Base-by-base conservation (phyloP, 1,139 yeast genomes). In the Chernovozyma aurita region DNA sequence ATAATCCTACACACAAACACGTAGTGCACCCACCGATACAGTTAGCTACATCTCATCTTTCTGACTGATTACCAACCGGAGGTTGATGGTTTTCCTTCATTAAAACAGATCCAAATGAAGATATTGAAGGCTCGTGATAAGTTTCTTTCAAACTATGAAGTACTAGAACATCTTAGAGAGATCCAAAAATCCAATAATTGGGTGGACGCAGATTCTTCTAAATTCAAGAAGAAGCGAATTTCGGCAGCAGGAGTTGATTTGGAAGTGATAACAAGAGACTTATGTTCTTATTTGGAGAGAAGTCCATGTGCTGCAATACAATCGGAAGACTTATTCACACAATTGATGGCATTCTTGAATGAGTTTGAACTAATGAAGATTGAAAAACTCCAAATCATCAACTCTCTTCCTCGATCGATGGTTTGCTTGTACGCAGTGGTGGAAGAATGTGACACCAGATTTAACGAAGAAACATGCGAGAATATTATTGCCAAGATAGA, bases 361-460 rank as follows among this genome's bases (percentile, higher is more conserved):
- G 55, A 63, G 24, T 78, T 71, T 45, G 73, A 73, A 24, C 65
- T 92, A 43, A 88, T 85, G 59, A 85, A 86, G 56, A 81, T 85
- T 16, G 98, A 92, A 53, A 80, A 83, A 50, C 64, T 92, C 29
- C 97, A 90, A 59, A 76, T 92, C 26, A 73, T 88, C 40, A 90
- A 92, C 57, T 67, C 79, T 4, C 71, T 88, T 29, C 97, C 97
- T 1, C 65, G 82, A 33, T 77, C 88, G 2, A 63, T 86, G 69
- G 96, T 88, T 3, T 82, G 78, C 29, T 68, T 92, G 38, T 87
- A 79, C 56, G 71, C 92, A 0, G 65, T 90, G 30, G 80, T 92
- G 3, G 98, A 92, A 52, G 97, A 92, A 56, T 90, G 96, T 57
- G 97, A 90, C 47, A 80, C 76, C 46, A 68, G 97, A 45, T 82